Percentiles rank a stretch among this genome's conserved stretches.
Conservation (phyloP, 148 eudicot species). For the Mesembryanthemum crystallinum region DNA sequence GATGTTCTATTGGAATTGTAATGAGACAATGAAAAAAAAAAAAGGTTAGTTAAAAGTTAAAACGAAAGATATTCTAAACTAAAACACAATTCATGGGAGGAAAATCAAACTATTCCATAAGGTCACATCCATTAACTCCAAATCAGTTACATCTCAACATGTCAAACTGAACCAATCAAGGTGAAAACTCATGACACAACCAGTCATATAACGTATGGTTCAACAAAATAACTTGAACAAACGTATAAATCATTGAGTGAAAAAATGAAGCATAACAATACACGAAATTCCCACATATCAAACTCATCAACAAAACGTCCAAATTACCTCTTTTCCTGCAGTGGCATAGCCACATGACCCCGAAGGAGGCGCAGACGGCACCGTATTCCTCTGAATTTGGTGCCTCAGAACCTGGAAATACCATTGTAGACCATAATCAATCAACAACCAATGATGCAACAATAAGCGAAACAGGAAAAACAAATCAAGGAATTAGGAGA, state of each 20-base stretch:
- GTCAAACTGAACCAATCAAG: background rate
- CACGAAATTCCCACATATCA: background rate
- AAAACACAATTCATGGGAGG: background rate
- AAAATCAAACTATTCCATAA: background rate
- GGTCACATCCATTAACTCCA: background rate
- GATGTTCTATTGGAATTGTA: too few species aligned
- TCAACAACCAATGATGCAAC: background rate
- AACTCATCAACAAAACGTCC: background rate
- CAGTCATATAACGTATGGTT: background rate
- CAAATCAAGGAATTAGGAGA: background rate
- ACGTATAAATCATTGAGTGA: background rate
- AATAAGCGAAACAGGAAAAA: background rate
- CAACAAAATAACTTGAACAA: background rate
- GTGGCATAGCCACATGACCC: conserved; percentile 20
- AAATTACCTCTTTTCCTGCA: conserved; percentile 20
- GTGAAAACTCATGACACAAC: background rate
- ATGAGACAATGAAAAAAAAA: too few species aligned
- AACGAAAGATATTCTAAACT: too few species aligned
- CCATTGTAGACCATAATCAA: background rate
- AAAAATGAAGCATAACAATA: background rate
- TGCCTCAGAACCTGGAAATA: conserved; percentile 12
- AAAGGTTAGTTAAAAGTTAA: too few species aligned
- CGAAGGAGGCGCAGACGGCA: conserved; percentile 1
- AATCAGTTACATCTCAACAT: background rate
- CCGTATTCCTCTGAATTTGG: conserved; percentile 15